These are phyloP conservation scores for Rhizophagus sp. DNA, from an alignment of 192 early-diverging fungal genomes.

Conservation along the genomic window DNA sequence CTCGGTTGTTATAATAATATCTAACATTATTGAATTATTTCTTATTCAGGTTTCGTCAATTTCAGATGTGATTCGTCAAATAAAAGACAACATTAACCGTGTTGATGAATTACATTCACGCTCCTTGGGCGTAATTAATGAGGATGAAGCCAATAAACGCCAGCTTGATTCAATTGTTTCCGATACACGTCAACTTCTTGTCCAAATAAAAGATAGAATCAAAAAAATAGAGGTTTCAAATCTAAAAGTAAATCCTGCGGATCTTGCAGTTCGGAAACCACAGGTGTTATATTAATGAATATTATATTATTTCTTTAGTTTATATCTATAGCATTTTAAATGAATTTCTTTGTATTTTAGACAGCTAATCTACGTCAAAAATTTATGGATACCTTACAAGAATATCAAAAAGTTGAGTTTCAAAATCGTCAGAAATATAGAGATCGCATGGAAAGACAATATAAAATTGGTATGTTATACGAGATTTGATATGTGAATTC, in stretches of 20 bases:
- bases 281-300: conserved; percentile 24
- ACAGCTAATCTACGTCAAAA: conserved; percentile 56
- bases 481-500: neutral
- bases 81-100: conserved; percentile 36
- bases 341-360: conserved; percentile 38
- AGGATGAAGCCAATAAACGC: conserved; percentile 38
- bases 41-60: conserved; percentile 29
- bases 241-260: conserved; percentile 9
- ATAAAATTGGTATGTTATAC: conserved; percentile 67
- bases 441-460: conserved; percentile 79
- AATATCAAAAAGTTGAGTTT: conserved; percentile 78
- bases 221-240: conserved; percentile 34
- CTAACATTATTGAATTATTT: neutral
- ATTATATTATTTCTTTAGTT: neutral
- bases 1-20: neutral
- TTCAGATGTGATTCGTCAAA: conserved; percentile 22
- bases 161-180: conserved; percentile 38
- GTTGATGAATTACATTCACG: conserved; percentile 41
- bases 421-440: conserved; percentile 84
- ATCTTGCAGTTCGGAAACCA: conserved; percentile 14
- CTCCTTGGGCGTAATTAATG: conserved; percentile 38
- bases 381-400: conserved; percentile 67
- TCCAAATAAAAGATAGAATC: conserved; percentile 51
- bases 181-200: conserved; percentile 39
- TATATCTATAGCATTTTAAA: neutral